Evolutionary conservation across 83 land plant species (phyloP).

Genomic region (Diphasiastrum complanatum): DNA sequence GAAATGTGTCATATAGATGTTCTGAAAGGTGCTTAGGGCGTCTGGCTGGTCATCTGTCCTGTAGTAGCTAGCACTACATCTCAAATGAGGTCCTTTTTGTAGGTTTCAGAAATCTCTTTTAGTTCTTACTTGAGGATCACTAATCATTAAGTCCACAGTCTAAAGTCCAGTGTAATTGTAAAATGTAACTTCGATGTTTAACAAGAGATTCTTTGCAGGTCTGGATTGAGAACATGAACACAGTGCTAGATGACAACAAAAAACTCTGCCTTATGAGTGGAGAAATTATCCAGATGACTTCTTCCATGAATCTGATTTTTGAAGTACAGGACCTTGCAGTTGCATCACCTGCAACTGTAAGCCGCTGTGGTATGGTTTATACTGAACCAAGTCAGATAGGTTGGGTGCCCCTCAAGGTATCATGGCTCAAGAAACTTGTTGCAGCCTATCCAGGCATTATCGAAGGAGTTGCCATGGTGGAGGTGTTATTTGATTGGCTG

Average conservation of each 20-base stretch:
- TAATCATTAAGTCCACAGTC: no score
- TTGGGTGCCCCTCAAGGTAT: conserved; percentile 28
- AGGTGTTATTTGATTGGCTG: conserved; percentile 30
- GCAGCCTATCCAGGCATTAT: conserved; percentile 25
- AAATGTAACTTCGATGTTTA: no score
- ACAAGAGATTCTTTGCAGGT: conserved; percentile 21
- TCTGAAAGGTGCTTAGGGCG: no score
- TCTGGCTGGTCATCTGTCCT: no score
- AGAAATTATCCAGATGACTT: conserved; percentile 40
- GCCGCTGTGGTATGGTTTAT: conserved; percentile 43
- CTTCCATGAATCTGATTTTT: conserved; percentile 38
- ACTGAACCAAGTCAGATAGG: conserved; percentile 43
- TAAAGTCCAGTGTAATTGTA: no score
- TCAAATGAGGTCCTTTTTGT: no score
- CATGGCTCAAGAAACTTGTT: conserved; percentile 31
- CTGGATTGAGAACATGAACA: conserved; percentile 48
- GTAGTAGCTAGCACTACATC: no score
- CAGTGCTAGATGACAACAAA: conserved; percentile 43
- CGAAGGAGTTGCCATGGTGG: conserved; percentile 15
- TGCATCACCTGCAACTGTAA: conserved; percentile 42
- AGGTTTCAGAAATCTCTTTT: no score
- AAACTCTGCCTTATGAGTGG: conserved; percentile 44
- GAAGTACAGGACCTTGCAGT: conserved; percentile 45
- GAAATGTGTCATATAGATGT: no score
- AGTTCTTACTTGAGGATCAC: no score